Evolutionary conservation across 192 early-diverging fungal genomes (phyloP), one percentile per base, ranked within the genome.

Genomic region (Umbelopsis vinacea): DNA sequence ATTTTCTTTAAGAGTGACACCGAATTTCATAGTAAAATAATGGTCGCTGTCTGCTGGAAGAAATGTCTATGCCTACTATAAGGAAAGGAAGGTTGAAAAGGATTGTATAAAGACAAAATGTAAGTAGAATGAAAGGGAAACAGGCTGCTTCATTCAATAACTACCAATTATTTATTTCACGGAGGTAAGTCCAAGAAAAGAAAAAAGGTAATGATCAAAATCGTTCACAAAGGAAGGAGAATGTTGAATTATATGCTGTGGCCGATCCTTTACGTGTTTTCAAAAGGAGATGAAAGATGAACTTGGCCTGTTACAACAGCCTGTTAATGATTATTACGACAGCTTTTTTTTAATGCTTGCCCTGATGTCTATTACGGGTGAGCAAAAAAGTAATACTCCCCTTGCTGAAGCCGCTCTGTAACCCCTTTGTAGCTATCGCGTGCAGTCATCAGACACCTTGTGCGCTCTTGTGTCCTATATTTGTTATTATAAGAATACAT

Each of bases 1-100:
- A 43, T 67, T 73, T 46, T 73, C 45, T 26, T 73, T 40, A 6
- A 73, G 47, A 4, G 66, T 66, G 17, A 67, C 22, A n/a, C 72
- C 72, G 38, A 73, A 73, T 8, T 73, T 73, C 72, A 73, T 73
- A 52, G 45, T 21, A 26, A 29, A 37, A 37, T 46, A 19, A 14
- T 37, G 21, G 3, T 72, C 21, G 19, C 6, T 45, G 38, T 52
- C 35, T 50, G 40, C 35, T 50, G 40, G 9, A 35, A 29, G 35
- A 45, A 8, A 17, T 35, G 17, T 52, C 40, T 43, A 46, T 22
- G 63, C 48, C 23, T 67, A 35, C 26, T 17, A 24, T 45, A 46
- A 68, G 50, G 50, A n/a, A 68, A 73, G 37, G 63, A 14, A 52
- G n/a, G 37, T 12, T 66, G 24, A 47, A 29, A 48, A 22, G 45